Evolutionary conservation across 441 rosid genomes (phyloP), one percentile per base, ranked within the genome.

Genomic region (Cnidoscolus chayamansa): DNA sequence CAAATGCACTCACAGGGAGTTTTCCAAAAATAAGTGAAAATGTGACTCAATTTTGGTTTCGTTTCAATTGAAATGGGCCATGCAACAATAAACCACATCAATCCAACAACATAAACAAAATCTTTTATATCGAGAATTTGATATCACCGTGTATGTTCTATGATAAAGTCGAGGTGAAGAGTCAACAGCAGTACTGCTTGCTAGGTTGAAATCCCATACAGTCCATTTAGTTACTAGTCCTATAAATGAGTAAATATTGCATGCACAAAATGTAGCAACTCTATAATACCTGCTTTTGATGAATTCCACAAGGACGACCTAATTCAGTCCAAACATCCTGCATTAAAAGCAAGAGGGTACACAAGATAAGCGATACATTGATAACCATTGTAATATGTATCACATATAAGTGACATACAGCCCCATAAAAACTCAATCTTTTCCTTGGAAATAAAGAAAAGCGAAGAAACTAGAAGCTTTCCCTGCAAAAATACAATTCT

Each of bases 251-350:
- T 40, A 31, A 72, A 68, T 32, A 74, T 11, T 31, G 55, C 72
- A 75, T 65, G 74, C 47, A 66, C 30, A 71, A 73, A 58, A 37
- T 19, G 37, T 59, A 70, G 37, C 30, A 17, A 65, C 58, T 58
- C 57, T 62, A 63, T 0, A 45, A 53, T 77, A 91, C 99, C 98
- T 93, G 98, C 84, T 95, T 95, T 67, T 94, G 97, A 79, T 95
- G 94, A 73, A 95, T 90, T 70, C 98, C 99, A 81, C 98, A 93
- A 32, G 99, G 99, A 67, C 98, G 94, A 68, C 98, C 99, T 82
- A 95, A 79, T 75, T 95, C 98, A 71, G 96, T 91, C 99, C 99
- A 95, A 67, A 95, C 88, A 85, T 95, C 99, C 98, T 95, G 87
- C 83, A 80, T 16, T 19, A 16, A 73, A 63, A 67, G 75, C 48